These are phyloP conservation scores for Agaricales sp. DNA, from an alignment of 1,284 basidiomycete species.

Conservation along the genomic window DNA sequence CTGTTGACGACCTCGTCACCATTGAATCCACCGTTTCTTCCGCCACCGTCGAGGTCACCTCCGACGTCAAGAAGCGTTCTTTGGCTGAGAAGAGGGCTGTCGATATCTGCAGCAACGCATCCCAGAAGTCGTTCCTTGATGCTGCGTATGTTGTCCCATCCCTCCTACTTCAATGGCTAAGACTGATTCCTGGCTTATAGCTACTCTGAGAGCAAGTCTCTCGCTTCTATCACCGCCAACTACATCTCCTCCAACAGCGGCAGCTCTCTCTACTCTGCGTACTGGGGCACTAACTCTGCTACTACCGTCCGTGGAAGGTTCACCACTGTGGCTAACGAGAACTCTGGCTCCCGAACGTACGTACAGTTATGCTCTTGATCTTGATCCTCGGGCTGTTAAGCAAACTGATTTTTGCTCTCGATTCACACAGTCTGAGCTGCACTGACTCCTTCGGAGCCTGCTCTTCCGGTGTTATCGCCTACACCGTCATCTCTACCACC, in stretches of 20 bases:
- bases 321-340: conserved; percentile 12
- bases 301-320: conserved; percentile 9
- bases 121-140: conserved; percentile 7
- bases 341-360: conserved; percentile 12
- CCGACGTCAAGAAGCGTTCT: conserved; percentile 2
- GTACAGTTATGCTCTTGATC: background rate
- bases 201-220: conserved; percentile 11
- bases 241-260: conserved; percentile 12
- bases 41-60: conserved; percentile 1
- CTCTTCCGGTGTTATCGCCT: conserved; percentile 12
- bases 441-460: conserved; percentile 12
- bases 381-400: background rate
- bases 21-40: background rate
- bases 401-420: background rate
- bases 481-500: conserved; percentile 13
- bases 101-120: conserved; percentile 1
- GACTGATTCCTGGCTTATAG: conserved; percentile 3
- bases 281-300: conserved; percentile 11
- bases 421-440: conserved; percentile 11
- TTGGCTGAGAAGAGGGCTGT: conserved; percentile 3
- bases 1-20: background rate
- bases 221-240: conserved; percentile 9
- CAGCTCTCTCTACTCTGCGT: conserved; percentile 12
- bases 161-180: background rate
- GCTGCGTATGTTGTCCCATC: conserved; percentile 5